Percentiles rank a stretch among this genome's conserved stretches.
Evolutionary conservation across 768 basidiomycete species (phyloP).

Genomic region (Dioszegia crocea): DNA sequence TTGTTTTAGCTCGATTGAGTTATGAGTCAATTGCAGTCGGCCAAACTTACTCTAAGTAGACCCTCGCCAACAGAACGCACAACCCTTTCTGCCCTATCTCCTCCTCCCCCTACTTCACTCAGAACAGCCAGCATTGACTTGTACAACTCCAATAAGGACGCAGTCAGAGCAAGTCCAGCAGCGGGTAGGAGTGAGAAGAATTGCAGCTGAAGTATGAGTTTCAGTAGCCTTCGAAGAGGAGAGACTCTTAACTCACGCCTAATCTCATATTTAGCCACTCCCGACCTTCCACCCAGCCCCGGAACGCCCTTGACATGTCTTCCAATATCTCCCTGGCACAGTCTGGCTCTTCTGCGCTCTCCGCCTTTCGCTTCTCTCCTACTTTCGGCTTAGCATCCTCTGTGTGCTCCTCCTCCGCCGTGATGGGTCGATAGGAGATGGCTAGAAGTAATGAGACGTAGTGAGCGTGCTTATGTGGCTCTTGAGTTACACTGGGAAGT

Average conservation of each 20-base stretch:
- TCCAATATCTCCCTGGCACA: conserved; percentile 71
- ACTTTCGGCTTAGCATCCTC: conserved; percentile 34
- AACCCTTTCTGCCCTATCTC: conserved; percentile 43
- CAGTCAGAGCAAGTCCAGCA: conserved; percentile 66
- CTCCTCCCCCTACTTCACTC: conserved; percentile 42
- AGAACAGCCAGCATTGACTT: conserved; percentile 80
- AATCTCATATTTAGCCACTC: conserved; percentile 87
- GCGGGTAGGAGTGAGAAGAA: conserved; percentile 86
- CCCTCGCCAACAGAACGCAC: conserved; percentile 45
- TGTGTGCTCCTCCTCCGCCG: conserved; percentile 53
- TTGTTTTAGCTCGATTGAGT: background rate
- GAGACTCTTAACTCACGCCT: conserved; percentile 59
- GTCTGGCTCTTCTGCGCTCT: conserved; percentile 49
- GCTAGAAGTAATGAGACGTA: conserved; percentile 75
- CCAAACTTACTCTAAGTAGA: conserved; percentile 35
- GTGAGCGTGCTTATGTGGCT: conserved; percentile 88
- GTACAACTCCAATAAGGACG: conserved; percentile 74
- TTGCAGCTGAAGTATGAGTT: conserved; percentile 62
- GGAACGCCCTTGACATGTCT: conserved; percentile 88
- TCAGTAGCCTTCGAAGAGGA: background rate
- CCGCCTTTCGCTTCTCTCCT: conserved; percentile 51
- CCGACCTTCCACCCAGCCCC: conserved; percentile 77
- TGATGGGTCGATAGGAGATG: conserved; percentile 49
- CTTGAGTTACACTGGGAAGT: conserved; percentile 60
- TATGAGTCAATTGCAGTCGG: background rate